Conservation (phyloP, 805 yeast genomes). For the Candida methanosorbosa region DNA sequence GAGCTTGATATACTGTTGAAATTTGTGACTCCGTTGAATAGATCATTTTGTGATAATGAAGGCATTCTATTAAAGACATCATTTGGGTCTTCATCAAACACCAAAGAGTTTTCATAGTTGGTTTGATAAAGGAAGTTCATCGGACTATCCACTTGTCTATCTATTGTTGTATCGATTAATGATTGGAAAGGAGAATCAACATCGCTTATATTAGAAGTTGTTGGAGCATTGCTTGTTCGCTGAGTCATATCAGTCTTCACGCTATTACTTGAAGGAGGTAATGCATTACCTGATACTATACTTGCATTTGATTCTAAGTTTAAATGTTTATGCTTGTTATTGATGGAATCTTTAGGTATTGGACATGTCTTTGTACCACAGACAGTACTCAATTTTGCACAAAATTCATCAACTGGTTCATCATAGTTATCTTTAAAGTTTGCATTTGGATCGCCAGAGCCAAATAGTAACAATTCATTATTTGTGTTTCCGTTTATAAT, state of each 20-base stretch:
- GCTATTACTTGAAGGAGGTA: no score
- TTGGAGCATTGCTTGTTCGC: no score
- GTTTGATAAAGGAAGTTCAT: constrained; percentile 2
- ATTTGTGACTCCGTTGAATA: constrained; percentile 24
- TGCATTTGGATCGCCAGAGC: neutral
- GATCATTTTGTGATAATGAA: constrained; percentile 52
- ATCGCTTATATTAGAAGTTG: neutral
- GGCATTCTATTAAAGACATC: constrained; percentile 7
- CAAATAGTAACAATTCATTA: neutral
- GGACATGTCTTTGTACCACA: constrained; percentile 75
- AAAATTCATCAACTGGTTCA: constrained; percentile 68
- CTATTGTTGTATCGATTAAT: constrained; percentile 5
- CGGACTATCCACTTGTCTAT: neutral
- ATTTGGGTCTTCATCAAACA: constrained; percentile 23
- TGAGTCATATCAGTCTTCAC: no score
- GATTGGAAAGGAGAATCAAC: constrained; percentile 15
- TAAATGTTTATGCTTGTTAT: no score
- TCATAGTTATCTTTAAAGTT: constrained; percentile 36
- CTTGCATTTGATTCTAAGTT: neutral
- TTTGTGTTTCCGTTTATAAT: no score
- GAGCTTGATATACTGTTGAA: neutral
- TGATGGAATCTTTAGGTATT: constrained; percentile 34
- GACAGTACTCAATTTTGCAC: constrained; percentile 66
- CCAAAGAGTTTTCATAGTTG: constrained; percentile 46
- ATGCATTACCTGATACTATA: neutral